A percentile compares a stretch with the other conserved stretches of the same genome.
These are phyloP conservation scores for Apiotrichum sp. DNA, from an alignment of 1,284 basidiomycete species.

Conservation along the genomic window DNA sequence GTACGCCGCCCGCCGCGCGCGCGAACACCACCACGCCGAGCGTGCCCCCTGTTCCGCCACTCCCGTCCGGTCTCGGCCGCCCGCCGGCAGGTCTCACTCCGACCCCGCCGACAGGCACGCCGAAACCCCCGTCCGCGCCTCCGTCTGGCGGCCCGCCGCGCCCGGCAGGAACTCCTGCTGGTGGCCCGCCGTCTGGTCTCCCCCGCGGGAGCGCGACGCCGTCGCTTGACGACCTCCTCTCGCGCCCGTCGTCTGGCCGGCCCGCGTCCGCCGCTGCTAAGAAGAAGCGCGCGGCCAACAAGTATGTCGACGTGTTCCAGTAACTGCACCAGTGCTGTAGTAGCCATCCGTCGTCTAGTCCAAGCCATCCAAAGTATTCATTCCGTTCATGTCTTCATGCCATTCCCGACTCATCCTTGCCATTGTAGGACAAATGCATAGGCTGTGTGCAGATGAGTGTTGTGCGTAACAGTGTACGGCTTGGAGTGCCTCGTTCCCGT, in stretches of 20 bases:
- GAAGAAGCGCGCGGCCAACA: slow-evolving; percentile 68
- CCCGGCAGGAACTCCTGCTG: not conserved
- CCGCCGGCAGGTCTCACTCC: not conserved
- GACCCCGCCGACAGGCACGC: not conserved
- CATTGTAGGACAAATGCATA: too few relatives aligned
- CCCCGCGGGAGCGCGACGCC: slow-evolving; percentile 35
- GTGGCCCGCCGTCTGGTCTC: slow-evolving; percentile 17
- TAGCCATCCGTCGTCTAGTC: too few relatives aligned
- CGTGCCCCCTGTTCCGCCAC: slow-evolving; percentile 39
- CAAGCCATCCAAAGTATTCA: too few relatives aligned
- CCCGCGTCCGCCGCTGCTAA: slow-evolving; percentile 47
- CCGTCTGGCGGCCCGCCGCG: not conserved
- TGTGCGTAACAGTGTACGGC: too few relatives aligned
- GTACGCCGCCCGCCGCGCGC: slow-evolving; percentile 52
- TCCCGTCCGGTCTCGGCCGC: slow-evolving; percentile 36
- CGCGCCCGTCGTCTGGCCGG: slow-evolving; percentile 38
- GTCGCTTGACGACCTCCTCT: slow-evolving; percentile 43
- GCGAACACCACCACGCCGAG: slow-evolving; percentile 21
- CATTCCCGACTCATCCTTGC: too few relatives aligned
- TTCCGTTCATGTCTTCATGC: too few relatives aligned
- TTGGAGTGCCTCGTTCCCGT: too few relatives aligned
- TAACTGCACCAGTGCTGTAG: too few relatives aligned
- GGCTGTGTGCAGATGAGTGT: too few relatives aligned
- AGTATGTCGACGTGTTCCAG: slow-evolving; percentile 60
- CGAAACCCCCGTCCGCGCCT: not conserved